phyloP scores from a whole-genome alignment of 345 rosid species.

The Excoecaria cochinchinensis region DNA sequence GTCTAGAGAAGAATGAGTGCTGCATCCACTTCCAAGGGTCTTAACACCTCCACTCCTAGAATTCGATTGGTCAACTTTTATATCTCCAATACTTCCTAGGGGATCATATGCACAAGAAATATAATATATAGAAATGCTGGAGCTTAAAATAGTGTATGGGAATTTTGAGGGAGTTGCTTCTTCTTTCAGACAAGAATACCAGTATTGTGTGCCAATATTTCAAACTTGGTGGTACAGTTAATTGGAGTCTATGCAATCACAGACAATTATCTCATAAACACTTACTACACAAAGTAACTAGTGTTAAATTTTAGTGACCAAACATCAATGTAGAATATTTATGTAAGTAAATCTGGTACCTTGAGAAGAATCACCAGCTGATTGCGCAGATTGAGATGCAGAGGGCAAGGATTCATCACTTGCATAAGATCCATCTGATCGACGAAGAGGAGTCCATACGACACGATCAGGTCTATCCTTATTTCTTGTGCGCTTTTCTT shows the following conservation, averaged over 20 bases:
- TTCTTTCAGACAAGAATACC: background rate
- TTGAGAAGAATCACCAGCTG: constrained; percentile 25
- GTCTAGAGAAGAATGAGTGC: constrained; percentile 34
- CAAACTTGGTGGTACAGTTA: background rate
- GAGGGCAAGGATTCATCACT: constrained; percentile 48
- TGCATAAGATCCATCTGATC: constrained; percentile 52
- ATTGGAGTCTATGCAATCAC: background rate
- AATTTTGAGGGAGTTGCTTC: background rate
- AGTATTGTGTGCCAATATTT: background rate
- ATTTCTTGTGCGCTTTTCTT: constrained; percentile 52
- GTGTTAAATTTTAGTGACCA: background rate
- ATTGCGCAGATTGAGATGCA: constrained; percentile 25
- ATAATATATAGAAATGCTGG: background rate
- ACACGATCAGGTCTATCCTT: constrained; percentile 76
- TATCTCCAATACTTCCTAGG: constrained; percentile 33
- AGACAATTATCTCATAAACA: background rate
- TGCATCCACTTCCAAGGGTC: constrained; percentile 31
- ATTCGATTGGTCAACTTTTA: constrained; percentile 29
- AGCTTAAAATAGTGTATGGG: background rate
- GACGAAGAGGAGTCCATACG: constrained; percentile 68
- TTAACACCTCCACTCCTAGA: constrained; percentile 33
- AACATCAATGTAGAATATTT: background rate
- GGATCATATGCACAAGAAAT: constrained; percentile 6
- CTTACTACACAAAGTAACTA: background rate
- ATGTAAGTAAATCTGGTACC: constrained; percentile 9